These are phyloP conservation scores for Pythium graminicola DNA, from an alignment of 352 stramenopile genomes.

Conservation along the genomic window DNA sequence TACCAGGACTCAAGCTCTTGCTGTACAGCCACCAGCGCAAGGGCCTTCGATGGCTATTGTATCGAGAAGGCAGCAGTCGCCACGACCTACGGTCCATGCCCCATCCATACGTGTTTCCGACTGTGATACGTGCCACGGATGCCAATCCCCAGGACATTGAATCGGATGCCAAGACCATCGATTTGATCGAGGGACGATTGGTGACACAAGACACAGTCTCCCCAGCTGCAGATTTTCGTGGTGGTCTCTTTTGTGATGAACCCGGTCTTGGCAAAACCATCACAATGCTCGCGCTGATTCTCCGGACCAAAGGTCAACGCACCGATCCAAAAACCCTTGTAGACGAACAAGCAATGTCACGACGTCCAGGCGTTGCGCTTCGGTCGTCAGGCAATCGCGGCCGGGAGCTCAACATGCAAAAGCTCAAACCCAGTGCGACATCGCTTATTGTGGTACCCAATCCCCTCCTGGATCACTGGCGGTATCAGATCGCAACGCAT, in stretches of 20 bases:
- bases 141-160: slow-evolving; percentile 7
- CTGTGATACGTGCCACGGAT: not conserved
- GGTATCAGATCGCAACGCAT: slow-evolving; percentile 62
- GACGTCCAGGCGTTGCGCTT: slow-evolving; percentile 15
- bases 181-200: slow-evolving; percentile 46
- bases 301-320: slow-evolving; percentile 64
- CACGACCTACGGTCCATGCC: slow-evolving; percentile 5
- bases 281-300: slow-evolving; percentile 73
- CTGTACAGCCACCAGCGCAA: slow-evolving; percentile 71
- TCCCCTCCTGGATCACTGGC: slow-evolving; percentile 73
- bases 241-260: slow-evolving; percentile 80
- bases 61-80: slow-evolving; percentile 41
- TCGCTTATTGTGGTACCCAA: slow-evolving; percentile 70
- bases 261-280: slow-evolving; percentile 83
- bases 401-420: slow-evolving; percentile 36
- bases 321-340: slow-evolving; percentile 7
- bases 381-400: slow-evolving; percentile 38
- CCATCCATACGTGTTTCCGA: slow-evolving; percentile 52
- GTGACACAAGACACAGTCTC: slow-evolving; percentile 22
- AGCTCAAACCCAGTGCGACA: slow-evolving; percentile 40
- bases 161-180: slow-evolving; percentile 27
- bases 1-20: slow-evolving; percentile 61
- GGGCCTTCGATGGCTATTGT: slow-evolving; percentile 75
- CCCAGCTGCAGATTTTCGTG: slow-evolving; percentile 36
- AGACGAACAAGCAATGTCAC: not conserved